These are phyloP conservation scores for Omphalotus olearius DNA, from an alignment of 1,284 basidiomycete species.

Conservation along the genomic window DNA sequence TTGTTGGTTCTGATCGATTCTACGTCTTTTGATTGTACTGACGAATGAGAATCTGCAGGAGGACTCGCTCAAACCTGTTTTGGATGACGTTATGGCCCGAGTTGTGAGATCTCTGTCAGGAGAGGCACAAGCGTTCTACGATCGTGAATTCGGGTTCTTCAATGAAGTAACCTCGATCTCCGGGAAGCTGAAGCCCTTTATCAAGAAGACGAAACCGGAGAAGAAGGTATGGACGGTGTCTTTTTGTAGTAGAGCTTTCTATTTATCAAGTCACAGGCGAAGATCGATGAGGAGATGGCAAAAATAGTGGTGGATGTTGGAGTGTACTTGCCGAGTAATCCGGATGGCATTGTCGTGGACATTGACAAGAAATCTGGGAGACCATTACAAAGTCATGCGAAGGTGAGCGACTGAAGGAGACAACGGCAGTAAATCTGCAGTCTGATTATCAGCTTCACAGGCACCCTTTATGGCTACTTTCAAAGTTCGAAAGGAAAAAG, in stretches of 20 bases:
- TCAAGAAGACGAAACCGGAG: slow-evolving; percentile 94
- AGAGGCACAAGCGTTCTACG: slow-evolving; percentile 89
- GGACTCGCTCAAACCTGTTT: slow-evolving; percentile 91
- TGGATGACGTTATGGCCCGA: slow-evolving; percentile 84
- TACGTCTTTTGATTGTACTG: background rate
- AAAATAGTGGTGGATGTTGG: slow-evolving; percentile 92
- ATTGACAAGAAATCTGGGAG: slow-evolving; percentile 96
- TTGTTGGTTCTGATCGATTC: slow-evolving; percentile 44
- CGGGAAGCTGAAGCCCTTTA: slow-evolving; percentile 94
- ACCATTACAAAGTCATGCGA: slow-evolving; percentile 96
- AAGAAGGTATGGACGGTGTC: slow-evolving; percentile 73
- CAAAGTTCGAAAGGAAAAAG: slow-evolving; percentile 86
- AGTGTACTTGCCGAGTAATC: slow-evolving; percentile 97
- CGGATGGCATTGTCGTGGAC: slow-evolving; percentile 94
- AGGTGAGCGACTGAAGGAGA: slow-evolving; percentile 43
- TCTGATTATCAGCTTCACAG: slow-evolving; percentile 33
- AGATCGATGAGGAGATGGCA: slow-evolving; percentile 99
- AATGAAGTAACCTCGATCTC: slow-evolving; percentile 96
- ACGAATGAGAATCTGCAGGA: slow-evolving; percentile 43
- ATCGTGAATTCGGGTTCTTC: slow-evolving; percentile 96
- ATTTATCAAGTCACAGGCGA: slow-evolving; percentile 53
- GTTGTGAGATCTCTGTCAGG: slow-evolving; percentile 88
- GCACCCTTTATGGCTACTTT: slow-evolving; percentile 99
- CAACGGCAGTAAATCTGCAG: background rate
- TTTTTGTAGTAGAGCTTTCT: no score